Base-by-base conservation (phyloP, 495 filamentous ascomycete species). In the Penicillium tannophilum region DNA sequence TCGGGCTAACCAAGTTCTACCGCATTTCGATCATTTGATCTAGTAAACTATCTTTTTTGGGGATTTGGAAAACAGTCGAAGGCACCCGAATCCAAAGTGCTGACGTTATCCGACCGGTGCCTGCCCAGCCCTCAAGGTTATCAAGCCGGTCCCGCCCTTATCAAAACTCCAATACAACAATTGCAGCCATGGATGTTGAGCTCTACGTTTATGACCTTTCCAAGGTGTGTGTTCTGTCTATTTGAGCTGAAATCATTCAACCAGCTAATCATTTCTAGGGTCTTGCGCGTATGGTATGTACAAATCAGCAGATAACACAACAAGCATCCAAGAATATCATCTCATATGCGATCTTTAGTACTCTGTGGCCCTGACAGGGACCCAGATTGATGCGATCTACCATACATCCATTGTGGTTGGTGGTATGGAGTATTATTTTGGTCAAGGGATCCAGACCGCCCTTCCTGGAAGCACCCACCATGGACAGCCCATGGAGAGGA, bases 131-230 rank as follows among this genome's bases (percentile, higher is more conserved):
- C 33, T 14, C 43, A 58, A 43, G 52, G 36, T 43, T 63, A 63
- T 69, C 61, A 59, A 61, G 26, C 23, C 36, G 9, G 52, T 31
- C 26, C 19, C 31, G 39, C 46, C 55, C 55, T 58, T 39, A 36
- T 52, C 16, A 39, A 33, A 26, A 17, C 20, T 20, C 30, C 28
- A 9, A 39, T 20, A 35, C n/a, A 36, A 39, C 30, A 23, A 54
- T 39, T 16, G 8, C 20, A 46, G 19, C 33, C 8, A 97, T 97
- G 92, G 90, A 95, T 58, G 90, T 97, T 39, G 81, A 93, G 67
- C 83, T 97, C 47, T 93, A 96, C 58, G 87, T 97, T 53, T 98
- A 98, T 63, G 94, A 98, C 79, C 83, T 98, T 39, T 97, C 94
- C 16, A 80, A 87, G 70, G 92, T 86, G 59, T 58, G 54, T 9